Percentiles rank a stretch among this genome's conserved stretches.
Conservation (phyloP, 1,284 basidiomycete species). For the Hymenochaete sp. region DNA sequence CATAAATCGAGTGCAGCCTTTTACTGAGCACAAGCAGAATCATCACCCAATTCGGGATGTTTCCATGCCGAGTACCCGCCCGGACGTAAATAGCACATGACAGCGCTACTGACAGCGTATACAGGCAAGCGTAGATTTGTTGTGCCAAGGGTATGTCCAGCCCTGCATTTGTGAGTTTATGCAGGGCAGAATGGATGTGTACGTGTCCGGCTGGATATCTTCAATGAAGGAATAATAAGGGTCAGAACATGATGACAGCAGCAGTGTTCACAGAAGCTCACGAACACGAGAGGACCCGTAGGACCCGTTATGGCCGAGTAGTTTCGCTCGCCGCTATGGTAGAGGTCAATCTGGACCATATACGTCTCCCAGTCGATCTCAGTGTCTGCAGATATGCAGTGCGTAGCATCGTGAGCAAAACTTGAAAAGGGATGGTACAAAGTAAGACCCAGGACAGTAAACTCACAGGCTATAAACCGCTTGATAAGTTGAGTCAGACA, state of each 20-base stretch:
- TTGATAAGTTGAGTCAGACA: constrained; percentile 72
- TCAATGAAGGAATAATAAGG: constrained; percentile 11
- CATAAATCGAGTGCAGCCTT: constrained; percentile 88
- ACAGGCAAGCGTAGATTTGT: constrained; percentile 69
- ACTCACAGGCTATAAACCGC: constrained; percentile 71
- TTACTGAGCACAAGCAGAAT: constrained; percentile 82
- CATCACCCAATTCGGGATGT: constrained; percentile 72
- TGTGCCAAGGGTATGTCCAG: constrained; percentile 62
- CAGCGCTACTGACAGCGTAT: constrained; percentile 56
- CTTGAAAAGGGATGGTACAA: constrained; percentile 2
- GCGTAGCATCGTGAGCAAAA: constrained; percentile 18
- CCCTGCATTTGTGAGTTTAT: constrained; percentile 57
- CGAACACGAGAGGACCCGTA: constrained; percentile 86
- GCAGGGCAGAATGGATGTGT: constrained; percentile 73
- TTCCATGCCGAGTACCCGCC: too few relatives aligned
- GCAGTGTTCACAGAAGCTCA: constrained; percentile 1
- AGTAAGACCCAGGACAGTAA: constrained; percentile 5
- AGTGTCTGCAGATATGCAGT: too few relatives aligned
- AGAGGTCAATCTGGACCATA: constrained; percentile 78
- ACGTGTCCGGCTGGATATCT: constrained; percentile 96
- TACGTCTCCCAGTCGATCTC: constrained; percentile 98
- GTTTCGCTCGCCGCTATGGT: constrained; percentile 75
- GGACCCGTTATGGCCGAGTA: constrained; percentile 85
- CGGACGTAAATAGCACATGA: constrained; percentile 63
- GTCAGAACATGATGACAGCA: constrained; percentile 10